phyloP scores from a whole-genome alignment of 257 asterid genomes.

The Avicennia marina region DNA sequence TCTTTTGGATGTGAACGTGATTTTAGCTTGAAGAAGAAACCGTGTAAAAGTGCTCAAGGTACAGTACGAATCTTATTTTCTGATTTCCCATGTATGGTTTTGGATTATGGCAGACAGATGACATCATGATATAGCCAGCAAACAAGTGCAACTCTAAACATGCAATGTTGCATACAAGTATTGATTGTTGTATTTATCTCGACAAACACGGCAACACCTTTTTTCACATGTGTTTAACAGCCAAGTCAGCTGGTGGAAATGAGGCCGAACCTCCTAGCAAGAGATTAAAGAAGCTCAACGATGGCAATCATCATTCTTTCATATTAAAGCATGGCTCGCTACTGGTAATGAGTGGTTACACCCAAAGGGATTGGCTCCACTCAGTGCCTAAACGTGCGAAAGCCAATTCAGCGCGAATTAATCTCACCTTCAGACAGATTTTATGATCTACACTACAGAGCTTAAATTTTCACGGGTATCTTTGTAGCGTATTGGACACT shows the following conservation, averaged over 20 bases:
- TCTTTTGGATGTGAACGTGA: constrained; percentile 94
- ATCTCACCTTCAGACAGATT: constrained; percentile 79
- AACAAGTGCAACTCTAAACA: too few species aligned
- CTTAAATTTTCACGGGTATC: not conserved
- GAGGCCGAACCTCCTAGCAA: constrained; percentile 56
- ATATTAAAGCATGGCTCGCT: constrained; percentile 78
- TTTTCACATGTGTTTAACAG: constrained; percentile 3
- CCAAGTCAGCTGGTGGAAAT: constrained; percentile 24
- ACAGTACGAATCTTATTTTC: not conserved
- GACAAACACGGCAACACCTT: too few species aligned
- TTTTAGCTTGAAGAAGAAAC: constrained; percentile 72
- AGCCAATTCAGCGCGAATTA: constrained; percentile 62
- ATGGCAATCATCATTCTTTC: constrained; percentile 47
- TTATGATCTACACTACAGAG: constrained; percentile 21
- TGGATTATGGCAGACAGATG: too few species aligned
- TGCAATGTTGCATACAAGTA: not conserved
- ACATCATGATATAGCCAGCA: too few species aligned
- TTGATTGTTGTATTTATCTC: not conserved
- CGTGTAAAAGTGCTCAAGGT: constrained; percentile 43
- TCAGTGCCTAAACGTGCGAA: constrained; percentile 89
- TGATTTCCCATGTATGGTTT: not conserved
- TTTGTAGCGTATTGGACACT: not conserved
- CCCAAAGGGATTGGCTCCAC: constrained; percentile 92
- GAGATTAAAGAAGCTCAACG: constrained; percentile 39
- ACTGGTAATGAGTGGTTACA: constrained; percentile 82